A percentile compares a stretch with the other conserved stretches of the same genome.
Evolutionary conservation across 345 rosid species (phyloP).

Genomic region (Salix caprea): DNA sequence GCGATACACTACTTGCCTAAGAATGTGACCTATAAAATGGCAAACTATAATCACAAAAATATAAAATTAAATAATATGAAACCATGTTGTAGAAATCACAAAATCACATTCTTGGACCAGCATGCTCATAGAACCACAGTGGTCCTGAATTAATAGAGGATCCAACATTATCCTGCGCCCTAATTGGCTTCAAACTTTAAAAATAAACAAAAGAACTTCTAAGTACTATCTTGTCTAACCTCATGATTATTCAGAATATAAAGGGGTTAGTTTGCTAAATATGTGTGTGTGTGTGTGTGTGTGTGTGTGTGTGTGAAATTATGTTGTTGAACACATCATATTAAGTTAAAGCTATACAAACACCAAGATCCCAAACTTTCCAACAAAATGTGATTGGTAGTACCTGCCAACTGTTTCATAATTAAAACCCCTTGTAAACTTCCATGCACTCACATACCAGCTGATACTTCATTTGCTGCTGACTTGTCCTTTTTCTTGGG

Average conservation of each 20-base stretch:
- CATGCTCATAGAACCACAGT: background rate
- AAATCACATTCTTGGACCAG: background rate
- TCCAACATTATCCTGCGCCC: background rate
- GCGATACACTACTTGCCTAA: background rate
- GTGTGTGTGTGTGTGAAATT: background rate
- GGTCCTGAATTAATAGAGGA: background rate
- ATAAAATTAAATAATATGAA: too few relatives aligned
- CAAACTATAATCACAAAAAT: too few relatives aligned
- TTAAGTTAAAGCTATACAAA: conserved; percentile 21
- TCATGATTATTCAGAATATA: background rate
- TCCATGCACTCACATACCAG: conserved; percentile 38
- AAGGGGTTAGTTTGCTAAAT: background rate
- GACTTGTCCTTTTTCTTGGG: conserved; percentile 56
- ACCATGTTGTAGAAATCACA: background rate
- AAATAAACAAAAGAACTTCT: background rate
- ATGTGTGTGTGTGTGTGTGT: too few relatives aligned
- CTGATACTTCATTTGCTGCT: conserved; percentile 53
- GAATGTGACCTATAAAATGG: background rate
- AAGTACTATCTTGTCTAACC: background rate
- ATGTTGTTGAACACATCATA: conserved; percentile 1
- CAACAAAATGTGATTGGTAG: background rate
- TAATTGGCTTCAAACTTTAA: background rate
- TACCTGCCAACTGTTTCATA: conserved; percentile 12
- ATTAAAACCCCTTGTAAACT: conserved; percentile 7
- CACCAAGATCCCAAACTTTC: conserved; percentile 9